These are phyloP conservation scores for Phialophora tarda DNA, from an alignment of 2,329 filamentous ascomycete species.

Conservation along the genomic window DNA sequence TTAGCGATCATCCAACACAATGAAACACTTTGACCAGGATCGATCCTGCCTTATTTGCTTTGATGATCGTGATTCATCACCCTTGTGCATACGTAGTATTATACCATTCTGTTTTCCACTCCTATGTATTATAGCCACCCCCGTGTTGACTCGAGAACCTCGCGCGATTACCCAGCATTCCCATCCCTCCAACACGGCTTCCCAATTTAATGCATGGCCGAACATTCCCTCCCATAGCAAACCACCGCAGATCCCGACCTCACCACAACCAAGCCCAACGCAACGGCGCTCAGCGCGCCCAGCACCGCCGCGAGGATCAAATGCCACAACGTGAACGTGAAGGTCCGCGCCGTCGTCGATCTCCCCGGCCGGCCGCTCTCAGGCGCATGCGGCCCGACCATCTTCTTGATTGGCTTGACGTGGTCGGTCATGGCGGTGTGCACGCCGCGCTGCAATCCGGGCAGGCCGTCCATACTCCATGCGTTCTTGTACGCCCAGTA, in stretches of 20 bases:
- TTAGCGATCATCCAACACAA: background rate
- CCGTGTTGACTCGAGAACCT: background rate
- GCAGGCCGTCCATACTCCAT: conserved; percentile 63
- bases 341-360: background rate
- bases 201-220: background rate
- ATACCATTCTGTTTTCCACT: background rate
- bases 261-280: conserved; percentile 1
- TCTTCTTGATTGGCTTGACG: conserved; percentile 39
- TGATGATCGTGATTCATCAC: background rate
- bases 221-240: background rate
- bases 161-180: background rate
- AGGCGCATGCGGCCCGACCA: conserved; percentile 37
- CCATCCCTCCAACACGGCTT: background rate
- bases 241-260: background rate
- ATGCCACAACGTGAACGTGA: conserved; percentile 24
- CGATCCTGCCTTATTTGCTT: background rate
- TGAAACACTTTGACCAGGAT: background rate
- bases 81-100: background rate
- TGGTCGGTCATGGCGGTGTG: conserved; percentile 30
- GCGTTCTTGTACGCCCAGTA: conserved; percentile 65
- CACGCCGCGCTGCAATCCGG: conserved; percentile 54
- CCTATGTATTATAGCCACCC: background rate
- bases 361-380: background rate
- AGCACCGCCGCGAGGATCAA: conserved; percentile 32
- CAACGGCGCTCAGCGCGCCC: conserved; percentile 19